Evolutionary conservation across 2,329 filamentous ascomycete species (phyloP).

Genomic region (Thelonectria rubi): DNA sequence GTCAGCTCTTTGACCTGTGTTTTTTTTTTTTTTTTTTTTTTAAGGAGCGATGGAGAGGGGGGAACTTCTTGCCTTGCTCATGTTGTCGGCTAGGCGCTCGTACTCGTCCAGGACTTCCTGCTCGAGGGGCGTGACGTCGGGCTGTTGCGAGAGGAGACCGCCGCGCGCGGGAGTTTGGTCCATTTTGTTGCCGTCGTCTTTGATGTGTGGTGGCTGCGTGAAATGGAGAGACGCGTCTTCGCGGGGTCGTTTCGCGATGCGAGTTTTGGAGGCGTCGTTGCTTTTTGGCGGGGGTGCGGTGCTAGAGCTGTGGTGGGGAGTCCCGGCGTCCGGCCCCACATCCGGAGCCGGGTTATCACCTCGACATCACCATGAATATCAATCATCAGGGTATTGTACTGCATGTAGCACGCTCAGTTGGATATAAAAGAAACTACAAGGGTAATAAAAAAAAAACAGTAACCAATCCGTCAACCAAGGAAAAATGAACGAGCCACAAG

Average conservation of each 20-base stretch:
- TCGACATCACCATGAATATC: no score
- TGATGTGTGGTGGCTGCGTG: neutral
- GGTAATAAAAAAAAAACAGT: neutral
- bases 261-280: constrained; percentile 14
- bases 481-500: neutral
- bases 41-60: neutral
- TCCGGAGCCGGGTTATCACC: no score
- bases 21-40: no score
- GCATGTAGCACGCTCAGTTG: no score
- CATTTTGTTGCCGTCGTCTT: constrained; percentile 23
- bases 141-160: constrained; percentile 50
- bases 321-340: constrained; percentile 8
- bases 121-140: constrained; percentile 80
- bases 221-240: constrained; percentile 3
- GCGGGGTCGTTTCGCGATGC: neutral
- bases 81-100: constrained; percentile 83
- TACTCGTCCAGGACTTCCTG: constrained; percentile 97
- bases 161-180: constrained; percentile 36
- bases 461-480: constrained; percentile 6
- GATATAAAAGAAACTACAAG: neutral
- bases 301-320: neutral
- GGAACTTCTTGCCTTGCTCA: constrained; percentile 76
- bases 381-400: no score
- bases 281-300: neutral
- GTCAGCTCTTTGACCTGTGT: neutral